These are phyloP conservation scores for Eucalyptus victrix DNA, from an alignment of 345 rosid species.

Conservation along the genomic window DNA sequence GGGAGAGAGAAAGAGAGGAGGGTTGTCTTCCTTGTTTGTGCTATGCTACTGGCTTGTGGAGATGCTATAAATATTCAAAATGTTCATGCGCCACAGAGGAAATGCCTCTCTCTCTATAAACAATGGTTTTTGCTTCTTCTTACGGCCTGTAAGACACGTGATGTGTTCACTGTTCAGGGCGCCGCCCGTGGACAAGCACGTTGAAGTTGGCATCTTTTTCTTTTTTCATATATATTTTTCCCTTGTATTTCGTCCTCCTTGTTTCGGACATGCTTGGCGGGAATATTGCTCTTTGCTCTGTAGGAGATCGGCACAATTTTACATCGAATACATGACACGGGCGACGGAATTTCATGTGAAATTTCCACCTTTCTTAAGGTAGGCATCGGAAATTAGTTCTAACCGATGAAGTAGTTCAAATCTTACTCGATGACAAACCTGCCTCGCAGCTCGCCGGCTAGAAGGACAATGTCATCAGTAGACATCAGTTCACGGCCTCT, in stretches of 20 bases:
- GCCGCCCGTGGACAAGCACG: background rate
- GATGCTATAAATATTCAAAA: background rate
- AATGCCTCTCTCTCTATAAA: too few relatives aligned
- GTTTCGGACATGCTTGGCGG: too few relatives aligned
- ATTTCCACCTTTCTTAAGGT: background rate
- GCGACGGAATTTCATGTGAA: background rate
- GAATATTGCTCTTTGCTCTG: background rate
- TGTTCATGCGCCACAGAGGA: background rate
- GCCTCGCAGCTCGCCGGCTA: background rate
- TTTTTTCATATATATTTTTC: background rate
- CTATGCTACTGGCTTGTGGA: background rate
- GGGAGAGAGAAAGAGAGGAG: background rate
- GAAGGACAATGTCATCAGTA: background rate
- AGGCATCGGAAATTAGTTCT: background rate
- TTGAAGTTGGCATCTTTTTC: rapidly evolving
- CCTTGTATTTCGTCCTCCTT: background rate
- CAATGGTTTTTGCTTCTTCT: too few relatives aligned
- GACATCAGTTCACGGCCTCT: background rate
- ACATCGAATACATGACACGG: background rate
- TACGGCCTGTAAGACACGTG: background rate
- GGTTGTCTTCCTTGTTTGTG: background rate
- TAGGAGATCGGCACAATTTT: background rate
- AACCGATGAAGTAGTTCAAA: background rate
- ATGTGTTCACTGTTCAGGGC: background rate
- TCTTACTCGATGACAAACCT: background rate